Conservation (phyloP, 2,329 filamentous ascomycete species). For the Talaromyces pinophilus region DNA sequence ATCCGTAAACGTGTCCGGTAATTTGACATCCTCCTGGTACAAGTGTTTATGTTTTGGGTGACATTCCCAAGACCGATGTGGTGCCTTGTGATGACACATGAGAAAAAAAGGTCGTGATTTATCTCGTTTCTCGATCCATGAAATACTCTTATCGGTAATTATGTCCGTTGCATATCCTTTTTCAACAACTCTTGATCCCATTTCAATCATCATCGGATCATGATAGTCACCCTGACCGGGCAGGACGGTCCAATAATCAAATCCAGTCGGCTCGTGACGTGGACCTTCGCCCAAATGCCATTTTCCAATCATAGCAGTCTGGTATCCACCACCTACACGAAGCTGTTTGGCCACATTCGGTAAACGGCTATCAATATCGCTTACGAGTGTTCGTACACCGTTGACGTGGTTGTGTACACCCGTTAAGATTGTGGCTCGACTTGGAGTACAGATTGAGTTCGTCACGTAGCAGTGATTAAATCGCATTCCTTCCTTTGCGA, state of each 20-base stretch:
- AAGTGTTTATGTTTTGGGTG: conserved; percentile 52
- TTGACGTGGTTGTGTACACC: conserved; percentile 58
- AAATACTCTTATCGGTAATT: conserved; percentile 54
- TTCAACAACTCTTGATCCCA: conserved; percentile 34
- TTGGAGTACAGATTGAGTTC: conserved; percentile 57
- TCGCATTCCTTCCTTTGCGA: conserved; percentile 53
- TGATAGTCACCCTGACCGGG: conserved; percentile 57
- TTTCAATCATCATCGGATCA: conserved; percentile 54
- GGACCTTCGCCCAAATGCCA: conserved; percentile 56
- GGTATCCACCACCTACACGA: conserved; percentile 47
- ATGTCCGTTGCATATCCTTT: conserved; percentile 55
- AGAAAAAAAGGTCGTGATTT: conserved; percentile 51
- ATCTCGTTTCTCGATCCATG: conserved; percentile 43
- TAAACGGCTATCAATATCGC: conserved; percentile 52
- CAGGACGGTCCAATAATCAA: conserved; percentile 56
- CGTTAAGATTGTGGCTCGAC: conserved; percentile 52
- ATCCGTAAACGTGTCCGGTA: conserved; percentile 56
- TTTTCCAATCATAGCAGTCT: conserved; percentile 57
- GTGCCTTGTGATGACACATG: conserved; percentile 61
- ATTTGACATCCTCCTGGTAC: conserved; percentile 49
- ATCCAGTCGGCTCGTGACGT: conserved; percentile 51
- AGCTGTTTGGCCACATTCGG: conserved; percentile 57
- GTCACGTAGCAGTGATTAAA: conserved; percentile 59
- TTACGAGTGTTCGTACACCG: conserved; percentile 53
- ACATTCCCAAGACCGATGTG: conserved; percentile 56